Conservation (phyloP, 2,329 filamentous ascomycete species). For the Scedosporium boydii region DNA sequence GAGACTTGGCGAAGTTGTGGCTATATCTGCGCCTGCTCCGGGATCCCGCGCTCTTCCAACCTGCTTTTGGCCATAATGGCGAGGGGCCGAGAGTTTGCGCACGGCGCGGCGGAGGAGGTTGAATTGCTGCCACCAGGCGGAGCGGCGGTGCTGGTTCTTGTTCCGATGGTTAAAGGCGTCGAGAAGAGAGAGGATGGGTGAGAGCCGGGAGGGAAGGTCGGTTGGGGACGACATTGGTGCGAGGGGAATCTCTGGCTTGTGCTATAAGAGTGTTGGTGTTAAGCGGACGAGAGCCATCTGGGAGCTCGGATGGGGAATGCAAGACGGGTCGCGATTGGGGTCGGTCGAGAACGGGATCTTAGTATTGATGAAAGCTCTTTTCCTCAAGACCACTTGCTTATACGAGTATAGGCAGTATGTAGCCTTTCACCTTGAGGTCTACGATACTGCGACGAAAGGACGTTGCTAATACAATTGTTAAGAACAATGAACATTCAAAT, state of each 20-base stretch:
- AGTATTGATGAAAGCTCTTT: too few relatives aligned
- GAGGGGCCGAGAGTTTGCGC: conserved; percentile 36
- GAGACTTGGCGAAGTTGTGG: not conserved
- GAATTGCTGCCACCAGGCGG: conserved; percentile 73
- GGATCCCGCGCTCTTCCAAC: not conserved
- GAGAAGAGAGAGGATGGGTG: conserved; percentile 44
- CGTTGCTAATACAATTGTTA: too few relatives aligned
- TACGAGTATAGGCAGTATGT: too few relatives aligned
- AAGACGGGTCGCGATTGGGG: too few relatives aligned
- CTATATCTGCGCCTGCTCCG: not conserved
- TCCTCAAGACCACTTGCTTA: too few relatives aligned
- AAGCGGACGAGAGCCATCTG: too few relatives aligned
- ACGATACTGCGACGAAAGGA: too few relatives aligned
- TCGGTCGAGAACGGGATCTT: too few relatives aligned
- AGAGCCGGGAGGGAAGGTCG: conserved; percentile 18
- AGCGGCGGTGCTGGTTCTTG: conserved; percentile 77
- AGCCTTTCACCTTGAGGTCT: too few relatives aligned
- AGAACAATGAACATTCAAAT: too few relatives aligned
- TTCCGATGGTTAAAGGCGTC: conserved; percentile 73
- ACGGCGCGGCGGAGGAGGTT: conserved; percentile 60
- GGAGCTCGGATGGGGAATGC: too few relatives aligned
- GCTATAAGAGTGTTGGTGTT: too few relatives aligned
- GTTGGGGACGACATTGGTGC: not conserved
- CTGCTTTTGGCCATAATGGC: conserved; percentile 14
- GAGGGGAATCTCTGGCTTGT: not conserved